Base-by-base conservation (phyloP, 2,329 filamentous ascomycete genomes). In the Fusarium illudens region DNA sequence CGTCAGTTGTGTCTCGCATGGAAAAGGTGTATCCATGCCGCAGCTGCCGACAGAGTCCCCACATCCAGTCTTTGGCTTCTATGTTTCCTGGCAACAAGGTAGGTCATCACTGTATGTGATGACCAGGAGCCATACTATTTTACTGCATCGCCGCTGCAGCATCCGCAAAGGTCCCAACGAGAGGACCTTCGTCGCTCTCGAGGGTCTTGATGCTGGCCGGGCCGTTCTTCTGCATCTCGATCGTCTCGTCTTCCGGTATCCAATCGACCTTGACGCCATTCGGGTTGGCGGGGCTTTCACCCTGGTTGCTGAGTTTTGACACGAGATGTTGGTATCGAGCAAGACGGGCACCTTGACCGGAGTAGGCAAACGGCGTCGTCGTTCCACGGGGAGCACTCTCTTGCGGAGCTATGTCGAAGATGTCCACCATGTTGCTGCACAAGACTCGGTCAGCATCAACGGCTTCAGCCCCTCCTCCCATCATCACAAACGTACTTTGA, bases 401-500 rank as follows among this genome's bases (percentile, higher is more conserved):
- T 60, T 85, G 83, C 20, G 87, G 86, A 33, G 85, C 84, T 73
- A 89, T 88, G 66, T 90, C 87, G 78, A 90, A 90, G 48, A 90
- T 87, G 74, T 90, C 88, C 63, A 90, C 87, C 79, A 90, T 86
- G 72, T 90, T 89, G 72, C 88, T 90, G 73, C 51, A 65, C 48
- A 30, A 46, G 22, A 30, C 22, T 22, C 19, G 12, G 42, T 73
- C 36, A 72, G 62, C 46, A 29, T 48, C 25, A 17, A n/a, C 19
- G 25, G 6, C 22, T 8, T 32, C 42, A 20, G 20, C 46, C 42
- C 25, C 48, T 44, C 27, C 48, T 46, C 32, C 33, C 27, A 22
- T 49, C 32, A 17, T 25, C 12, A 20, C 19, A 9, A 22, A 74
- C 83, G 67, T 81, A 90, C 88, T 89, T 87, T 49, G 88, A 89